Percentiles rank a stretch among this genome's conserved stretches.
phyloP scores from a whole-genome alignment of 305 asterid genomes.

The Fraxinus baroniana region DNA sequence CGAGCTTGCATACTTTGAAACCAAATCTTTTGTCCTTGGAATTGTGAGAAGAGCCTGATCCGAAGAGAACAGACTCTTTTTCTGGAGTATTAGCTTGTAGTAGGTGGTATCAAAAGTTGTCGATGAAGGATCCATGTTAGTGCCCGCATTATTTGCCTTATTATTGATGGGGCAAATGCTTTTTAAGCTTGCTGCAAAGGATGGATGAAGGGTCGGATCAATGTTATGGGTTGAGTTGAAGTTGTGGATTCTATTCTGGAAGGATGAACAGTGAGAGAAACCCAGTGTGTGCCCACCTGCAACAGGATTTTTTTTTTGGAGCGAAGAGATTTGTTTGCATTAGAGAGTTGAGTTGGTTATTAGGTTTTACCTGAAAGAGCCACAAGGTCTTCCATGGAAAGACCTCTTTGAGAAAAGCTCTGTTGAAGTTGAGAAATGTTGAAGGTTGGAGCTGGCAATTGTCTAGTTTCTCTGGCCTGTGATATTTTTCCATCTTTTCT shows the following conservation, averaged over 20 bases:
- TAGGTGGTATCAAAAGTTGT: slow-evolving; percentile 63
- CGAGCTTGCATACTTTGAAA: slow-evolving; percentile 61
- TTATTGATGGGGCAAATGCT: slow-evolving; percentile 52
- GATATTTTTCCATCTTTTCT: slow-evolving; percentile 76
- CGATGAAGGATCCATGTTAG: slow-evolving; percentile 64
- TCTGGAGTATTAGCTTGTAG: slow-evolving; percentile 58
- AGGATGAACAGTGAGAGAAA: slow-evolving; percentile 71
- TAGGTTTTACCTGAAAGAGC: slow-evolving; percentile 58
- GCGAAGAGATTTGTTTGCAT: neutral
- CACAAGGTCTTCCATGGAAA: slow-evolving; percentile 56
- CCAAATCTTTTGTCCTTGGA: slow-evolving; percentile 50
- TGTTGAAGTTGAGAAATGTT: slow-evolving; percentile 61
- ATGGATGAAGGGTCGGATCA: slow-evolving; percentile 65
- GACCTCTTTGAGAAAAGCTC: slow-evolving; percentile 64
- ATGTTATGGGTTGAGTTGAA: slow-evolving; percentile 64
- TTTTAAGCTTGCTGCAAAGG: slow-evolving; percentile 52
- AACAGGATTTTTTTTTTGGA: neutral
- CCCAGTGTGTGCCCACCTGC: slow-evolving; percentile 83
- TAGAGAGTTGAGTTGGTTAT: neutral
- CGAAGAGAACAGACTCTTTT: slow-evolving; percentile 50
- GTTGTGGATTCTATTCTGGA: slow-evolving; percentile 53
- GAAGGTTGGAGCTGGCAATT: slow-evolving; percentile 62
- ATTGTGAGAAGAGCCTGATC: slow-evolving; percentile 64
- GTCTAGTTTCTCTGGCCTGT: slow-evolving; percentile 57
- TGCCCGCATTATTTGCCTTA: slow-evolving; percentile 57